Percentiles rank a stretch among this genome's conserved stretches.
Evolutionary conservation across 2,329 filamentous ascomycete genomes (phyloP).

Genomic region (Lachnellula subtilissima): DNA sequence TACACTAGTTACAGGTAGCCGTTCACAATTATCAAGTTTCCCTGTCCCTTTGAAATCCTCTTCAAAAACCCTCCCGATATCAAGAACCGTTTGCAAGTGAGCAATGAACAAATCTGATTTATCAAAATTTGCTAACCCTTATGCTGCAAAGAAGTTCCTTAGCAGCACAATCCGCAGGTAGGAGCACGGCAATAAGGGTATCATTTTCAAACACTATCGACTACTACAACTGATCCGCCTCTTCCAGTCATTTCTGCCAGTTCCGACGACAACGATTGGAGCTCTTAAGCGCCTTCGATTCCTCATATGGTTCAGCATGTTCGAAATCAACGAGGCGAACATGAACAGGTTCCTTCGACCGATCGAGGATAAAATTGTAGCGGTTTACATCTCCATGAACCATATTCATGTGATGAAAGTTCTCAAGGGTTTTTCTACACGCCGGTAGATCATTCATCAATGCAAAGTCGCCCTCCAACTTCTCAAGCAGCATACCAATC

Average conservation of each 20-base stretch:
- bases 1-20: too few relatives aligned
- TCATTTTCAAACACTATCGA: slow-evolving; percentile 3
- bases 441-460: slow-evolving; percentile 24
- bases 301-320: slow-evolving; percentile 9
- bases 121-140: too few relatives aligned
- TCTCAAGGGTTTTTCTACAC: slow-evolving; percentile 16
- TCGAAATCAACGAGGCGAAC: slow-evolving; percentile 9
- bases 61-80: too few relatives aligned
- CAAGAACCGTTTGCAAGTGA: too few relatives aligned
- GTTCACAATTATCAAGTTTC: too few relatives aligned
- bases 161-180: too few relatives aligned
- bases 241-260: slow-evolving; percentile 9
- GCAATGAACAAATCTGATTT: too few relatives aligned
- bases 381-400: slow-evolving; percentile 7
- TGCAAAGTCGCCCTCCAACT: slow-evolving; percentile 25
- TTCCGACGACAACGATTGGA: slow-evolving; percentile 5
- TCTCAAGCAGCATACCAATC: slow-evolving; percentile 31
- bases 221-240: slow-evolving; percentile 1
- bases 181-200: neutral
- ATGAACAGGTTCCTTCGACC: slow-evolving; percentile 3
- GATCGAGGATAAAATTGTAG: slow-evolving; percentile 9
- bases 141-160: too few relatives aligned
- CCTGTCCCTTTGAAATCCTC: too few relatives aligned
- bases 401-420: neutral
- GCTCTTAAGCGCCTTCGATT: slow-evolving; percentile 6